These are phyloP conservation scores for Leccinum variabile DNA, from an alignment of 1,284 basidiomycete genomes.

Conservation along the genomic window DNA sequence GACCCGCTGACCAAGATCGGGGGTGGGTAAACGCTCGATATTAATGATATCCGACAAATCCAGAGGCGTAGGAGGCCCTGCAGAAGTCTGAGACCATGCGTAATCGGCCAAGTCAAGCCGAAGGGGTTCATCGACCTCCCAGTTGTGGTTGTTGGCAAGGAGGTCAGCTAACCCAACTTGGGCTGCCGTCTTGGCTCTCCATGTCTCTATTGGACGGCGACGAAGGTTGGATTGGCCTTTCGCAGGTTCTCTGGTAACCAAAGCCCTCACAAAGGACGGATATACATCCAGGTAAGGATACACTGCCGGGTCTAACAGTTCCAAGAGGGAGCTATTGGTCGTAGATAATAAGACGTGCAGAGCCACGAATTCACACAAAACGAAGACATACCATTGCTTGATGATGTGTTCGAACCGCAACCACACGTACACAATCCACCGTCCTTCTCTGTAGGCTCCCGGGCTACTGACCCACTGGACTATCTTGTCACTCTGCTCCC, in stretches of 20 bases:
- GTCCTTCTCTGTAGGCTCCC: too few species aligned
- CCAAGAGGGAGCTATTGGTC: too few species aligned
- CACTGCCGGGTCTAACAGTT: constrained; percentile 26
- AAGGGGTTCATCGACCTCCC: constrained; percentile 23
- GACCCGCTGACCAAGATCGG: constrained; percentile 37
- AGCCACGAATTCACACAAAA: too few species aligned
- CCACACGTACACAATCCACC: too few species aligned
- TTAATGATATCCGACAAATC: constrained; percentile 35
- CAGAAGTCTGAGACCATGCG: constrained; percentile 67
- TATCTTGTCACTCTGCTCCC: too few species aligned
- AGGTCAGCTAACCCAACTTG: constrained; percentile 17
- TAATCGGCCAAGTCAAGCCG: constrained; percentile 63
- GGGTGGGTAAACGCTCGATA: constrained; percentile 29
- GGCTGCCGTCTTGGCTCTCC: constrained; percentile 21
- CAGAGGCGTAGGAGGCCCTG: constrained; percentile 49
- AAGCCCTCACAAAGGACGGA: constrained; percentile 11
- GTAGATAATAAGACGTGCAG: too few species aligned
- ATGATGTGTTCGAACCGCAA: too few species aligned
- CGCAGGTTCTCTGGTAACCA: background rate
- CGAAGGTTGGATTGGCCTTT: constrained; percentile 11
- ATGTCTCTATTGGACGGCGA: constrained; percentile 16
- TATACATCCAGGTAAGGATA: constrained; percentile 38
- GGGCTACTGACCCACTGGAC: too few species aligned
- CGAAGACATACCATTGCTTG: too few species aligned
- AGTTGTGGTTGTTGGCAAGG: constrained; percentile 19